These are phyloP conservation scores for Cladosporium sp. DNA, from an alignment of 2,329 filamentous ascomycete species.

Conservation along the genomic window DNA sequence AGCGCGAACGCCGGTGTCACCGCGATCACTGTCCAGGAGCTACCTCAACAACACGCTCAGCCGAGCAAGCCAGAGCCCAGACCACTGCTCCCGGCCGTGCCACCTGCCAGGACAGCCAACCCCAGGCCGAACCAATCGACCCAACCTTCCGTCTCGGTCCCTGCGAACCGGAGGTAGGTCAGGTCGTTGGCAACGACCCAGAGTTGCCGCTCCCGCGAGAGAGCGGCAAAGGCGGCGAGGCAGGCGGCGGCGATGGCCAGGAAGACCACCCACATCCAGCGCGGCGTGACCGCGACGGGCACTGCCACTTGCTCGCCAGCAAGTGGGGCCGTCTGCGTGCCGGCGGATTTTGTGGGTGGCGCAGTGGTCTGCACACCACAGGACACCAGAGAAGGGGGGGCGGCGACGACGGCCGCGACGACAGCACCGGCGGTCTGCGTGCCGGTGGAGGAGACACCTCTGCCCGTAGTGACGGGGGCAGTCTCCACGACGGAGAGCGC, in stretches of 20 bases:
- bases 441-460: too few relatives aligned
- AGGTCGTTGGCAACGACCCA: constrained; percentile 6
- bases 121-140: neutral
- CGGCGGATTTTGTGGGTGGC: too few relatives aligned
- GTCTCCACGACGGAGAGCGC: neutral
- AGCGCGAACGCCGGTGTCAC: neutral
- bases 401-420: too few relatives aligned
- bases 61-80: neutral
- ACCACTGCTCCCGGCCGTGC: neutral
- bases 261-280: constrained; percentile 4
- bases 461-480: neutral
- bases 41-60: constrained; percentile 3
- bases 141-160: neutral
- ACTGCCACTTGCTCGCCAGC: neutral
- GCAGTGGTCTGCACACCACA: too few relatives aligned
- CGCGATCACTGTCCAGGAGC: neutral
- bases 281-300: neutral
- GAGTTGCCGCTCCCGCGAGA: constrained; percentile 2
- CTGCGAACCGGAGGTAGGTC: constrained; percentile 1
- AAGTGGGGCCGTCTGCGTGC: too few relatives aligned
- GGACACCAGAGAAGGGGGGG: neutral
- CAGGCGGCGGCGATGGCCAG: neutral
- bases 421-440: too few relatives aligned
- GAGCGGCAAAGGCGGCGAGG: neutral
- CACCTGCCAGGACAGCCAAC: neutral